Evolutionary conservation across 2,329 filamentous ascomycete genomes (phyloP).

Genomic region (Ophiosphaerella herpotricha): DNA sequence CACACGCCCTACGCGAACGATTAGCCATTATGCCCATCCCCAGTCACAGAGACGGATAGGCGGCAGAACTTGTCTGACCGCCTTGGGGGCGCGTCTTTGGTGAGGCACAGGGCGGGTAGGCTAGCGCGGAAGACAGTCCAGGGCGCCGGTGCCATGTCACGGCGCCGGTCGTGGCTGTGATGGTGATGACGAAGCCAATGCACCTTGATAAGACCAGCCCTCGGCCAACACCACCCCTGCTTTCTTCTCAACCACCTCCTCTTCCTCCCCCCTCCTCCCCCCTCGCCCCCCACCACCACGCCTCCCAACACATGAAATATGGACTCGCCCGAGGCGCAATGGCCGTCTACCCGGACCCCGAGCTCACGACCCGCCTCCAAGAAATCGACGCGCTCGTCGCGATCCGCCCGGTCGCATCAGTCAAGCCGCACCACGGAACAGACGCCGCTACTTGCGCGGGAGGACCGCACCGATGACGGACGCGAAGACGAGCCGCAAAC

Average conservation of each 20-base stretch:
- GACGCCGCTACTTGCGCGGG: slow-evolving; percentile 46
- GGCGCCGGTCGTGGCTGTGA: slow-evolving; percentile 8
- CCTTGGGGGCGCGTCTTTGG: slow-evolving; percentile 9
- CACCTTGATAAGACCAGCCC: no score
- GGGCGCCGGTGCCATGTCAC: no score
- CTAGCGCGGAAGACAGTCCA: background rate
- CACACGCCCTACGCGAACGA: slow-evolving; percentile 7
- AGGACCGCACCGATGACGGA: slow-evolving; percentile 29
- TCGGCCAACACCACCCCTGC: no score
- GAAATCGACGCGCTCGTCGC: slow-evolving; percentile 41
- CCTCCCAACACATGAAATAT: slow-evolving; percentile 26
- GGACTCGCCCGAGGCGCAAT: slow-evolving; percentile 42
- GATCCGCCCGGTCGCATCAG: slow-evolving; percentile 35
- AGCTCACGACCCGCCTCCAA: slow-evolving; percentile 46
- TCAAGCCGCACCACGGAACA: slow-evolving; percentile 44
- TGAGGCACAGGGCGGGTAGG: background rate
- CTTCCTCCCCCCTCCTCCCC: background rate
- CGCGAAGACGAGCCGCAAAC: slow-evolving; percentile 28
- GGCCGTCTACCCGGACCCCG: slow-evolving; percentile 43
- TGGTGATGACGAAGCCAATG: slow-evolving; percentile 17
- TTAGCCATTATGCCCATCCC: background rate
- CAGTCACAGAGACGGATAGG: slow-evolving; percentile 8
- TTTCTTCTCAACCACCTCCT: background rate
- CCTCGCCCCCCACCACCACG: slow-evolving; percentile 4
- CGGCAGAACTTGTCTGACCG: slow-evolving; percentile 19